phyloP scores from a whole-genome alignment of 2,329 filamentous ascomycete genomes.

The Scedosporium minutisporum region DNA sequence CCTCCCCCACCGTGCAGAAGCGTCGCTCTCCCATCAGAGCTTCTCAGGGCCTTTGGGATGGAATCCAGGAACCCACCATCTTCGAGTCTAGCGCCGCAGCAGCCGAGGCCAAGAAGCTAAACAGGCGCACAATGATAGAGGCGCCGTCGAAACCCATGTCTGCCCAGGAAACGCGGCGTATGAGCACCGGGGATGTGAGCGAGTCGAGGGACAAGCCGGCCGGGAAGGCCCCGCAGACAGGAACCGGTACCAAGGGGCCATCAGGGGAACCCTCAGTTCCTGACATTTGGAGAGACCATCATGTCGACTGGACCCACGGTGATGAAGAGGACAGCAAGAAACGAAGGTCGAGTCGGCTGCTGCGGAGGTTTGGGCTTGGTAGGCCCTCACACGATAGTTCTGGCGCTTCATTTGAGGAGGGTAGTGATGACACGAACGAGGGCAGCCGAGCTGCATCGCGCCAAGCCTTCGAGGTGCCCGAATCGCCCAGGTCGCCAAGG shows the following conservation, averaged over 20 bases:
- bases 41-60: constrained; percentile 2
- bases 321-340: constrained; percentile 30
- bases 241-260: not conserved
- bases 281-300: constrained; percentile 23
- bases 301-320: constrained; percentile 50
- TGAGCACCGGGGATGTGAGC: not conserved
- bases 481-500: constrained; percentile 29
- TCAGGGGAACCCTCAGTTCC: not conserved
- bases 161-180: not conserved
- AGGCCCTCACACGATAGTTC: constrained; percentile 16
- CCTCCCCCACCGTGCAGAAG: not conserved
- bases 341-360: constrained; percentile 11
- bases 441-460: constrained; percentile 10
- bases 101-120: constrained; percentile 11
- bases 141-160: constrained; percentile 13
- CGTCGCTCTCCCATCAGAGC: not conserved
- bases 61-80: constrained; percentile 2
- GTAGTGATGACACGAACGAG: constrained; percentile 12
- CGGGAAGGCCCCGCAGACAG: not conserved
- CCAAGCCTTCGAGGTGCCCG: constrained; percentile 21
- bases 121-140: constrained; percentile 29
- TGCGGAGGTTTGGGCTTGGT: constrained; percentile 26
- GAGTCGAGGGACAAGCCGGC: not conserved
- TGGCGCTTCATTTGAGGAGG: constrained; percentile 11
- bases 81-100: constrained; percentile 7